phyloP scores from a whole-genome alignment of 257 asterid species.

The Thymus quinquecostatus region DNA sequence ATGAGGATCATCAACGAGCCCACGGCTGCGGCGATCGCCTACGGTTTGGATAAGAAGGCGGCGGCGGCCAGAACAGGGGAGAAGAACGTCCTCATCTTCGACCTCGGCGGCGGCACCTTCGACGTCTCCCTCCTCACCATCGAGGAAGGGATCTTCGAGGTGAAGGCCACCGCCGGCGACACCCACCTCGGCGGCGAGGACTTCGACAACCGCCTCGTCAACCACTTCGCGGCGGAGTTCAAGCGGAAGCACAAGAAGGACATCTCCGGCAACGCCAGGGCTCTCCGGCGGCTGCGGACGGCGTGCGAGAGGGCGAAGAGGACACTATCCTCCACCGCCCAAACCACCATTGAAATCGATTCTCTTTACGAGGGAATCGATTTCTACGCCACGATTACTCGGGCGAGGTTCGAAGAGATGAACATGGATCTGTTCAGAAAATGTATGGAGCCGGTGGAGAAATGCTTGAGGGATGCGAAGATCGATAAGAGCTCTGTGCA shows the following conservation, averaged over 20 bases:
- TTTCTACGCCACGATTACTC: constrained; percentile 57
- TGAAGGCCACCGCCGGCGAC: constrained; percentile 59
- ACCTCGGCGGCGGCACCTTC: constrained; percentile 61
- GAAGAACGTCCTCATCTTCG: constrained; percentile 54
- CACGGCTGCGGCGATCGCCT: constrained; percentile 64
- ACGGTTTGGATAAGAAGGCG: constrained; percentile 54
- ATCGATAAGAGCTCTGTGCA: constrained; percentile 46
- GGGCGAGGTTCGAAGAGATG: constrained; percentile 66
- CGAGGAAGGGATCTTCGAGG: constrained; percentile 56
- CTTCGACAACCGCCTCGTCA: constrained; percentile 56
- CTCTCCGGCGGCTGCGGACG: constrained; percentile 55
- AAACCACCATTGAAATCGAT: constrained; percentile 63
- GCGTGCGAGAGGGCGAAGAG: constrained; percentile 72
- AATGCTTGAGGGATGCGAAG: constrained; percentile 53
- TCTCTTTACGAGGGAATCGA: constrained; percentile 58
- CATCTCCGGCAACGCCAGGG: constrained; percentile 53
- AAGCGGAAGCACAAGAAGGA: constrained; percentile 61
- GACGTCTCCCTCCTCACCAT: constrained; percentile 55
- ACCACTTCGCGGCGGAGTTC: constrained; percentile 60
- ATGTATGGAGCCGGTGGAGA: constrained; percentile 68
- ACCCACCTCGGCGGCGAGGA: constrained; percentile 63
- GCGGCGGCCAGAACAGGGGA: constrained; percentile 42
- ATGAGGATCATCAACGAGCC: constrained; percentile 62
- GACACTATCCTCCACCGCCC: constrained; percentile 55
- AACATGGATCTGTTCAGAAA: constrained; percentile 62